Conservation (phyloP, 768 basidiomycete species). For the Pluteus cervinus region DNA sequence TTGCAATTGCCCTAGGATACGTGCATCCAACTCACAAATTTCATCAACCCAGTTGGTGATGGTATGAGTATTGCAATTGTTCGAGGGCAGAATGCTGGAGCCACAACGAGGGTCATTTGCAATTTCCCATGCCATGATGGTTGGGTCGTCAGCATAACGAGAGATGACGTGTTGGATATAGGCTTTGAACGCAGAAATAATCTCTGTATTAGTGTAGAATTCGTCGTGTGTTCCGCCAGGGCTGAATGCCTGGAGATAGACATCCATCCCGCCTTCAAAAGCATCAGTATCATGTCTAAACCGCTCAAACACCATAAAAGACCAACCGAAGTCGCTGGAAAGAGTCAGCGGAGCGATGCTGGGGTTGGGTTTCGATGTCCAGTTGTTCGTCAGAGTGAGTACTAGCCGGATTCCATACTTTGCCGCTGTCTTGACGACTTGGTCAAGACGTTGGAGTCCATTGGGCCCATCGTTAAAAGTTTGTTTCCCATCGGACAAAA, state of each 20-base stretch:
- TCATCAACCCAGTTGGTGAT: slow-evolving; percentile 25
- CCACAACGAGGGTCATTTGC: slow-evolving; percentile 20
- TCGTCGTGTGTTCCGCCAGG: slow-evolving; percentile 25
- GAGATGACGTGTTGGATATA: slow-evolving; percentile 21
- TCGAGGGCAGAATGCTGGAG: slow-evolving; percentile 14
- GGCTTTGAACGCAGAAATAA: slow-evolving; percentile 26
- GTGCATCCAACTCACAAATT: slow-evolving; percentile 17
- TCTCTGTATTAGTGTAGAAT: slow-evolving; percentile 29
- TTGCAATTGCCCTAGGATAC: background rate
- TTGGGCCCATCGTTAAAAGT: slow-evolving; percentile 14
- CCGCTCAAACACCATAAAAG: background rate
- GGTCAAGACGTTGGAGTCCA: slow-evolving; percentile 15
- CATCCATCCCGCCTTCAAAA: slow-evolving; percentile 29
- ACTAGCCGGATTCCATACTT: slow-evolving; percentile 15
- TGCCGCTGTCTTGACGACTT: slow-evolving; percentile 9
- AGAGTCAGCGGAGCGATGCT: slow-evolving; percentile 20
- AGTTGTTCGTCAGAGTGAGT: slow-evolving; percentile 17
- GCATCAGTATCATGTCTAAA: background rate
- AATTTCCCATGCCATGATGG: slow-evolving; percentile 22
- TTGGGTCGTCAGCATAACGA: slow-evolving; percentile 22
- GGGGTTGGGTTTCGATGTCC: slow-evolving; percentile 10
- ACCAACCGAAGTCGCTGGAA: slow-evolving; percentile 21
- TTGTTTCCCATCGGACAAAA: slow-evolving; percentile 8
- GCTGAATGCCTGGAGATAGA: slow-evolving; percentile 24
- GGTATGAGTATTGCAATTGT: slow-evolving; percentile 16